Conservation (phyloP, 495 filamentous ascomycete genomes). For the Hypomontagnella submonticulosa region DNA sequence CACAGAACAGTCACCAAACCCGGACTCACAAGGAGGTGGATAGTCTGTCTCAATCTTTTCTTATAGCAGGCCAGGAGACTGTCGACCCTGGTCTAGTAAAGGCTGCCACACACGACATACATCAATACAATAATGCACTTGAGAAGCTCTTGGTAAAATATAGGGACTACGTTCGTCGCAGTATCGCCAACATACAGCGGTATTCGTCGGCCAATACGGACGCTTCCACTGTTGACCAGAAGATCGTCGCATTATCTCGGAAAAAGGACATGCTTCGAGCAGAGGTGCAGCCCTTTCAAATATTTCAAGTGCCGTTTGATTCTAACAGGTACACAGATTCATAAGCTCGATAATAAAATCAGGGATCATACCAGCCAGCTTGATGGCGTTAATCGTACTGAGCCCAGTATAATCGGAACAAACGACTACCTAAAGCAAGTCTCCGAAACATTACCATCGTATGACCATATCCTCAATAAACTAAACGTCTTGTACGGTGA, state of each 20-base stretch:
- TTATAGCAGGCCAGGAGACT: conserved; percentile 17
- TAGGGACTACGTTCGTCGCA: conserved; percentile 31
- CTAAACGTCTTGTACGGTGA: conserved; percentile 31
- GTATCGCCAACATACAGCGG: conserved; percentile 13
- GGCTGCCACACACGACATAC: conserved; percentile 26
- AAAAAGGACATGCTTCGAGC: conserved; percentile 23
- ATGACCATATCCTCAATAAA: conserved; percentile 36
- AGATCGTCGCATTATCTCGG: conserved; percentile 14
- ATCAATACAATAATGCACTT: conserved; percentile 35
- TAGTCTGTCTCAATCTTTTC: conserved; percentile 17
- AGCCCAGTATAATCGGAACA: neutral
- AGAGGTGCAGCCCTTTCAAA: conserved; percentile 11
- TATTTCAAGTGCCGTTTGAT: neutral
- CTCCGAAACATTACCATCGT: conserved; percentile 27
- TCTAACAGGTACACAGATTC: conserved; percentile 28
- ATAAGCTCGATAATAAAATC: conserved; percentile 19
- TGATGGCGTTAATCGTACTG: neutral
- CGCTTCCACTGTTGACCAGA: conserved; percentile 20
- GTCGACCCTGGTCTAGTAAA: conserved; percentile 9
- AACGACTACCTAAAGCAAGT: conserved; percentile 11
- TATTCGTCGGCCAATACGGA: neutral
- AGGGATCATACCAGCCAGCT: conserved; percentile 7
- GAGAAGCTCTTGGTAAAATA: conserved; percentile 36
- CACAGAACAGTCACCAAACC: neutral
- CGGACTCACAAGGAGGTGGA: neutral